phyloP scores from a whole-genome alignment of 1,139 yeast genomes.

The Pichia sp. region DNA sequence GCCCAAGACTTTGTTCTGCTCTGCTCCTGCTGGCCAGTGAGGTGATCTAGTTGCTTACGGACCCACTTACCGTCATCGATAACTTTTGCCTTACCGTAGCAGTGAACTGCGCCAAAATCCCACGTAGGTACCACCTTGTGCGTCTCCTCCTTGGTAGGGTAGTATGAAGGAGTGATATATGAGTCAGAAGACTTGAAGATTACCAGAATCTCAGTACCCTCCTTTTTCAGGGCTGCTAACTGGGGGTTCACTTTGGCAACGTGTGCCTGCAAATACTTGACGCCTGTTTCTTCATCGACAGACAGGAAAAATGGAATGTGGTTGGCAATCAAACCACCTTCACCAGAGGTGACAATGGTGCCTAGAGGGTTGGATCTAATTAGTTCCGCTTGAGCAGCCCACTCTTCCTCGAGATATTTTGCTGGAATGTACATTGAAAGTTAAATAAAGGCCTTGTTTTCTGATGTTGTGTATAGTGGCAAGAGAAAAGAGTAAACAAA shows the following conservation, averaged over 20 bases:
- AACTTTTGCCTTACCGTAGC: conserved; percentile 49
- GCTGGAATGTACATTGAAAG: conserved; percentile 27
- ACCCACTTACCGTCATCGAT: conserved; percentile 50
- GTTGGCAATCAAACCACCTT: conserved; percentile 45
- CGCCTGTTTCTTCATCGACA: no score
- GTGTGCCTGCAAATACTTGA: no score
- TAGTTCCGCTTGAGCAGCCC: conserved; percentile 41
- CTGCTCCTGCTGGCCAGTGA: no score
- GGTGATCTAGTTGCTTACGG: no score
- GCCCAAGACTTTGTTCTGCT: no score
- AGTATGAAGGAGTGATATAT: conserved; percentile 60
- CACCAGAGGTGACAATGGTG: conserved; percentile 43
- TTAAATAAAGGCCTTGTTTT: no score
- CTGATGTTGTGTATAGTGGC: no score
- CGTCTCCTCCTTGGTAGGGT: conserved; percentile 51
- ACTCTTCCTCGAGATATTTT: conserved; percentile 28
- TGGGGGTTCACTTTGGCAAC: no score
- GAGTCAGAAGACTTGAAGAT: conserved; percentile 53
- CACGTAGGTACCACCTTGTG: conserved; percentile 70
- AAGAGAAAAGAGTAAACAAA: no score
- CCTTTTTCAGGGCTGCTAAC: no score
- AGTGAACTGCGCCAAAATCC: conserved; percentile 63
- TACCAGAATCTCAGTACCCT: conserved; percentile 39
- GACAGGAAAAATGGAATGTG: conserved; percentile 34
- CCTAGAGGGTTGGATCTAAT: conserved; percentile 50